Evolutionary conservation across 23 red algal genomes (phyloP).

Genomic region (Chondrus crispus): DNA sequence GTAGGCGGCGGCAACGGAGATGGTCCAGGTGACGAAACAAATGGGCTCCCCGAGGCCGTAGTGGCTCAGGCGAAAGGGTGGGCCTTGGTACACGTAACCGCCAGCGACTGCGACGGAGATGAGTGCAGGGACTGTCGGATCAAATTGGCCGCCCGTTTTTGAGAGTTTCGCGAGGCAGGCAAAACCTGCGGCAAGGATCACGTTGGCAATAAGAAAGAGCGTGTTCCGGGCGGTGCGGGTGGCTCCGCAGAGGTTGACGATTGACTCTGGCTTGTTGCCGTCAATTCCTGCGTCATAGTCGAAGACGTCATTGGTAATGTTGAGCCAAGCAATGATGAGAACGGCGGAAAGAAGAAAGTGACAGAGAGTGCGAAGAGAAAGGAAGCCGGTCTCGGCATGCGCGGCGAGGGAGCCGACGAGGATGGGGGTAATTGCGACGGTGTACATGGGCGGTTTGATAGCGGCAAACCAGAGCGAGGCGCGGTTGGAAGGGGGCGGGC

Average conservation of each 20-base stretch:
- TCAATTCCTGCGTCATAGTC: conserved; percentile 68
- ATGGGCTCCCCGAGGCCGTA: conserved; percentile 72
- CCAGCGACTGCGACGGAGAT: conserved; percentile 33
- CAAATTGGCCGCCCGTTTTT: neutral
- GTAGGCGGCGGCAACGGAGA: conserved; percentile 11
- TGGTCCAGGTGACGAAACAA: conserved; percentile 43
- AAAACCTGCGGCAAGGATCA: neutral
- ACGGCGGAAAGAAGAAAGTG: conserved; percentile 25
- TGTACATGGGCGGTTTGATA: conserved; percentile 78
- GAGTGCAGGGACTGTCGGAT: conserved; percentile 2
- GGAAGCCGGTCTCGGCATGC: neutral
- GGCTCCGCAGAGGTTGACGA: conserved; percentile 66
- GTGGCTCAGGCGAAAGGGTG: conserved; percentile 76
- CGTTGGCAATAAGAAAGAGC: neutral
- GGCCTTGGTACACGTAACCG: conserved; percentile 72
- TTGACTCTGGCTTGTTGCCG: conserved; percentile 58
- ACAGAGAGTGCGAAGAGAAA: neutral
- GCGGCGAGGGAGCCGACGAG: conserved; percentile 34
- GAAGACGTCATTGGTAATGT: conserved; percentile 75
- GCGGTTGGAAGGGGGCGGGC: neutral
- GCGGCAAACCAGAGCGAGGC: conserved; percentile 72
- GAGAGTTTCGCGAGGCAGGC: neutral
- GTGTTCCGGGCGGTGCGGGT: conserved; percentile 1
- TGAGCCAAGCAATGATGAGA: conserved; percentile 68
- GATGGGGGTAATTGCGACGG: conserved; percentile 70